These are phyloP conservation scores for Rhytidiadelphus loreus DNA, from an alignment of 225 moss, liverwort and hornwort species.

Conservation along the genomic window DNA sequence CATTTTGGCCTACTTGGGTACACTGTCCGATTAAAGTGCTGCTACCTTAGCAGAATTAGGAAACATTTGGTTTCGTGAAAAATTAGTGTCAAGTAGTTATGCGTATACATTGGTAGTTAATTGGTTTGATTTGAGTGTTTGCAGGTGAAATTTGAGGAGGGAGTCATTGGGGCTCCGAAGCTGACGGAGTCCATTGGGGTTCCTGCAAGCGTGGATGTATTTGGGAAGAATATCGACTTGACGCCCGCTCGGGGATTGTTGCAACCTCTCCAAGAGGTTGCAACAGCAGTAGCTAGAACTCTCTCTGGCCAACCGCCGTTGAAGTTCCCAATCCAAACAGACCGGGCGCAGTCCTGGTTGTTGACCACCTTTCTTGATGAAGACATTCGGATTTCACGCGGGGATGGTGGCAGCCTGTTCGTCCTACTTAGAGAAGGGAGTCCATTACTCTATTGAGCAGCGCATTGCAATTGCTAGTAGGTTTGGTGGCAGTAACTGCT, in stretches of 20 bases:
- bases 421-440: conserved; percentile 78
- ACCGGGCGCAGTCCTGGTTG: conserved; percentile 86
- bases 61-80: not conserved
- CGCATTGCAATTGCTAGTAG: conserved; percentile 29
- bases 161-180: conserved; percentile 71
- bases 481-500: conserved; percentile 45
- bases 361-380: conserved; percentile 89
- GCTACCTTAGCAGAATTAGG: not conserved
- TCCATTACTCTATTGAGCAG: conserved; percentile 33
- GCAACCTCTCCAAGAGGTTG: conserved; percentile 69
- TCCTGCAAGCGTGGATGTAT: conserved; percentile 62
- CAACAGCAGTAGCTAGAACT: conserved; percentile 45
- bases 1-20: not conserved
- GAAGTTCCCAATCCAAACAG: conserved; percentile 65
- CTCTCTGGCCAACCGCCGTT: conserved; percentile 84
- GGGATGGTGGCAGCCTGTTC: conserved; percentile 86
- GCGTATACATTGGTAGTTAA: not conserved
- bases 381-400: conserved; percentile 84
- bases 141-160: conserved; percentile 94
- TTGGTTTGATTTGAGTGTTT: not conserved
- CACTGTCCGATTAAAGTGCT: not conserved
- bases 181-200: conserved; percentile 56
- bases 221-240: conserved; percentile 69
- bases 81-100: not conserved
- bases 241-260: conserved; percentile 52